Base-by-base conservation (phyloP, 1,284 basidiomycete genomes). In the Cutaneotrichosporon sp. region DNA sequence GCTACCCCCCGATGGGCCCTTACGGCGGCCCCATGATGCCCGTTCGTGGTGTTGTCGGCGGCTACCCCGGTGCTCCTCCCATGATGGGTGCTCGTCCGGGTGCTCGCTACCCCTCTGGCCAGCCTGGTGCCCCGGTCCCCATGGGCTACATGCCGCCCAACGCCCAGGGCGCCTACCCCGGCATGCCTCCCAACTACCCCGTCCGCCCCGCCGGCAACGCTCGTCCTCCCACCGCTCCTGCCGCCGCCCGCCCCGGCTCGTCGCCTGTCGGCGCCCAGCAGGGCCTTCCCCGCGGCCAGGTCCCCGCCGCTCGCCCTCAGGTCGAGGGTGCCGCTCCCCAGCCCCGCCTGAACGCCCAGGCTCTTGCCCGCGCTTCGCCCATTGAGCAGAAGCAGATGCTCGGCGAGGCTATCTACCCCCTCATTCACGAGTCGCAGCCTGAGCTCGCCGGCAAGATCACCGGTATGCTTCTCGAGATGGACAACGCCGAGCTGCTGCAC, bases 351-450 rank as follows among this genome's bases (percentile, higher is more conserved):
- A 83, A 79, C 68, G 80, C 83, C 36, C 81, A 82, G 62, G 73
- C 87, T 32, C 86, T 97, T 65, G 88, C 89, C 62, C 86, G 83
- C 73, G 89, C 89, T 22, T 84, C 87, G 56, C 89, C 91, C 56
- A 86, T 89, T 84, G 92, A 96, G 81, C 93, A 96, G 86, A 97
- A 97, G 86, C 94, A 97, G 82, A 91, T 94, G 89, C 85, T 97
- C 63, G 93, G 93, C 74, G 93, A 97, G 82, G 86, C 90, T 61
- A 88, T 96, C 72, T 96, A 95, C 83, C 89, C 95, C 85, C 88
- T 87, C 78, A 94, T 96, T 71, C 86, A 85, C 65, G 76, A 83
- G 89, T 91, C 79, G 56, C 81, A 84, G 73, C 91, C 92, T 63
- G 92, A 95, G 49, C 85, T 96, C 74, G 92, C 95, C 66, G 94